These are phyloP conservation scores for Brasenia schreberi DNA, from an alignment of 164 flowering plant species.

Conservation along the genomic window DNA sequence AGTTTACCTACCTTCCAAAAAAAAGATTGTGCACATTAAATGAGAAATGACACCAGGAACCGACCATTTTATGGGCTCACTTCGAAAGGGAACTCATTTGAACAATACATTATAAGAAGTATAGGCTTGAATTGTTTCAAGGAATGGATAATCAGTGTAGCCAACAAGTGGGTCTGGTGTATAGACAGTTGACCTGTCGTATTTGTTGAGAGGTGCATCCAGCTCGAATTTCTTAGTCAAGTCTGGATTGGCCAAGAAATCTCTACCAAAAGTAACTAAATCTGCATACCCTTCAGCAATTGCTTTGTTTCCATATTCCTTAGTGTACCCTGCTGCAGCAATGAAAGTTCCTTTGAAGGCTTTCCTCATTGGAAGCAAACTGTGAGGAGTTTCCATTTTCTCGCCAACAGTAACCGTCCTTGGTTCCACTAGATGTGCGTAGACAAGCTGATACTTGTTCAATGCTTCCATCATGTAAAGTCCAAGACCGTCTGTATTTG, in stretches of 20 bases:
- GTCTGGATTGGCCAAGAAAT: conserved; percentile 17
- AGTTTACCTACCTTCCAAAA: no score
- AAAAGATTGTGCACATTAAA: background rate
- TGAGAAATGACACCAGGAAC: background rate
- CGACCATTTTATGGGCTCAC: background rate
- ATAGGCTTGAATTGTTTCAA: background rate
- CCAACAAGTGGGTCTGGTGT: conserved; percentile 14
- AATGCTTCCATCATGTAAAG: conserved; percentile 12
- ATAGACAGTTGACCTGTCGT: conserved; percentile 13
- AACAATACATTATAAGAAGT: background rate
- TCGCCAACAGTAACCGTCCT: conserved; percentile 8
- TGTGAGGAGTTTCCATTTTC: conserved; percentile 2
- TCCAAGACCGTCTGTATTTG: conserved; percentile 13
- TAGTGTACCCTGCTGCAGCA: conserved; percentile 8
- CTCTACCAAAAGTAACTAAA: conserved; percentile 11
- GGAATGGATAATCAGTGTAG: conserved; percentile 15
- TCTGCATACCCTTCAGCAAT: conserved; percentile 9
- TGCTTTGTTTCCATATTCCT: conserved; percentile 13
- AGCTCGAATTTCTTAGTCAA: conserved; percentile 10
- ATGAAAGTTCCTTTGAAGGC: conserved; percentile 16
- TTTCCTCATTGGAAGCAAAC: conserved; percentile 12
- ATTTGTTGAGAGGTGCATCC: conserved; percentile 13
- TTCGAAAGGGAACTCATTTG: no score
- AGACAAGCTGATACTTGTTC: conserved; percentile 6
- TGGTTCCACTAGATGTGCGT: conserved; percentile 12